phyloP scores from a whole-genome alignment of 495 filamentous ascomycete genomes.

The Aspergillus cristatus region DNA sequence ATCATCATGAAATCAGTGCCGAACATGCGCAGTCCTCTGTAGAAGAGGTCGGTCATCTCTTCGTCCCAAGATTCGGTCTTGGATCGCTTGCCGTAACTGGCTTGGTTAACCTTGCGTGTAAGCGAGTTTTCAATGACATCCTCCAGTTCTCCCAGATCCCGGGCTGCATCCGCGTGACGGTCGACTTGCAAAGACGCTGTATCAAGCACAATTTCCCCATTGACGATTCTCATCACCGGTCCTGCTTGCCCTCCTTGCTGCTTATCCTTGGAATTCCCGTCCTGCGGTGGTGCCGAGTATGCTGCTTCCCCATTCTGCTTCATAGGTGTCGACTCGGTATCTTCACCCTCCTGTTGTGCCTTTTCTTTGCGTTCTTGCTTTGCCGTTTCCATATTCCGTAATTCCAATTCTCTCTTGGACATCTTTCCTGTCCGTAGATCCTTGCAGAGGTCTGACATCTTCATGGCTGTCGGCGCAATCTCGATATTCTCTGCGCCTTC shows the following conservation, averaged over 20 bases:
- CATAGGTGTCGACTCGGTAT: constrained; percentile 16
- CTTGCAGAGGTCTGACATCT: constrained; percentile 75
- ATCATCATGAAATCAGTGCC: constrained; percentile 93
- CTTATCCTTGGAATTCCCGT: constrained; percentile 14
- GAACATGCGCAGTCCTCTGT: constrained; percentile 72
- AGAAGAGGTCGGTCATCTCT: constrained; percentile 74
- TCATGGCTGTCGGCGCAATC: constrained; percentile 59
- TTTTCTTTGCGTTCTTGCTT: constrained; percentile 40
- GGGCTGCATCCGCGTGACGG: constrained; percentile 58
- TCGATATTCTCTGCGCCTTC: constrained; percentile 65
- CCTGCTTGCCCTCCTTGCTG: constrained; percentile 22
- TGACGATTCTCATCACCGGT: constrained; percentile 60
- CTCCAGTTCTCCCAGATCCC: constrained; percentile 48
- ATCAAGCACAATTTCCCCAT: constrained; percentile 78
- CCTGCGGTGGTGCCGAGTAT: constrained; percentile 6
- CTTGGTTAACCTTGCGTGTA: constrained; percentile 64
- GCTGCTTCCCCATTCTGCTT: constrained; percentile 21
- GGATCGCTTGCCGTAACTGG: constrained; percentile 61
- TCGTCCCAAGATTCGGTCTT: constrained; percentile 69
- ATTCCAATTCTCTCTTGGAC: constrained; percentile 58
- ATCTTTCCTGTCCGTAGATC: constrained; percentile 71
- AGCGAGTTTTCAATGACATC: constrained; percentile 72
- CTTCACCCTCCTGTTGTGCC: constrained; percentile 27
- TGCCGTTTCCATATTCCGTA: constrained; percentile 45
- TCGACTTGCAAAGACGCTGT: constrained; percentile 69